Evolutionary conservation across 2,329 filamentous ascomycete genomes (phyloP).

Genomic region (Fusarium pilosicola): DNA sequence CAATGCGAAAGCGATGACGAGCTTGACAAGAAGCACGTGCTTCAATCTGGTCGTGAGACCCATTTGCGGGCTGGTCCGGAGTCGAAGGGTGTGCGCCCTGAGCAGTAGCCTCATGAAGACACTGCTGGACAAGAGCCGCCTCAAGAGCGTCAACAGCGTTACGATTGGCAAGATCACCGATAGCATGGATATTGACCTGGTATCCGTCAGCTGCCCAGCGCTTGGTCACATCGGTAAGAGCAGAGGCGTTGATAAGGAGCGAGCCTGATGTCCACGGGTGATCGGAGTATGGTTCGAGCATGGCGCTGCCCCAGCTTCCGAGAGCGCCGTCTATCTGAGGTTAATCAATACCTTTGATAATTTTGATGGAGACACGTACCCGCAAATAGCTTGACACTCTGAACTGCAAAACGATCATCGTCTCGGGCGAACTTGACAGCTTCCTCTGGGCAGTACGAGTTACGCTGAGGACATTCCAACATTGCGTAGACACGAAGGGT

Average conservation of each 20-base stretch:
- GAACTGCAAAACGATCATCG: conserved; percentile 64
- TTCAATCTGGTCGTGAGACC: conserved; percentile 24
- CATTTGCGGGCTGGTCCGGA: not conserved
- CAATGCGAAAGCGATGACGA: conserved; percentile 71
- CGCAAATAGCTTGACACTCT: conserved; percentile 75
- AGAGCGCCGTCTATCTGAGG: conserved; percentile 68
- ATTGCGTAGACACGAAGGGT: conserved; percentile 74
- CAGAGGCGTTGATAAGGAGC: conserved; percentile 72
- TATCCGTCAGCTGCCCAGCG: conserved; percentile 70
- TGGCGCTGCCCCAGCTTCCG: conserved; percentile 76
- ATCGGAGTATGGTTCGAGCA: conserved; percentile 77
- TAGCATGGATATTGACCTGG: conserved; percentile 78
- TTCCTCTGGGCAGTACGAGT: conserved; percentile 68
- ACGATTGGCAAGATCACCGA: conserved; percentile 75
- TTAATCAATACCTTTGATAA: not conserved
- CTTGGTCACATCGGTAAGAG: conserved; percentile 62
- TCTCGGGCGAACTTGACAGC: conserved; percentile 56
- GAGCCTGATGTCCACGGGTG: conserved; percentile 69
- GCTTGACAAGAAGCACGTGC: conserved; percentile 61
- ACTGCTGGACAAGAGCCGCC: conserved; percentile 63
- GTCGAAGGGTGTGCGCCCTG: conserved; percentile 17
- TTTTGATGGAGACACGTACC: conserved; percentile 53
- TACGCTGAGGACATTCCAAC: conserved; percentile 72
- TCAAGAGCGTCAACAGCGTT: conserved; percentile 71
- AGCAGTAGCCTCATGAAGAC: conserved; percentile 51